Evolutionary conservation across 148 eudicot genomes (phyloP).

Genomic region (Amaranthus hypochondriacus): DNA sequence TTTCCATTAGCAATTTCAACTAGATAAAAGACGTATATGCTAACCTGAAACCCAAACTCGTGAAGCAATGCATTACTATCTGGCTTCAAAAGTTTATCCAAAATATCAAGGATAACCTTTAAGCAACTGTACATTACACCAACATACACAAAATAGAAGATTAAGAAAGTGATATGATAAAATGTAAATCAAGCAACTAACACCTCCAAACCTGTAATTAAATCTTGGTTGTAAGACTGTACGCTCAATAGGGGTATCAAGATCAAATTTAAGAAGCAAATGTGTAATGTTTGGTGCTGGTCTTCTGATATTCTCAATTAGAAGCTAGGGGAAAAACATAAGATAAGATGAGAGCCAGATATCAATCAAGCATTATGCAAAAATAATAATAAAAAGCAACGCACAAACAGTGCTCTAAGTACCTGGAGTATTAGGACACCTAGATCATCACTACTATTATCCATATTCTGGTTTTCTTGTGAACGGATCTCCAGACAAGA

Average conservation of each 20-base stretch:
- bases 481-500: slow-evolving; percentile 88
- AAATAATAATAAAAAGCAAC: neutral
- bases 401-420: neutral
- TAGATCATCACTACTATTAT: slow-evolving; percentile 74
- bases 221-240: slow-evolving; percentile 84
- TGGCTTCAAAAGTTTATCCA: slow-evolving; percentile 78
- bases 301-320: slow-evolving; percentile 78
- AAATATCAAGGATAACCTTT: slow-evolving; percentile 82
- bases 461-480: slow-evolving; percentile 72
- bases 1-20: neutral
- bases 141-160: slow-evolving; percentile 7
- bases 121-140: slow-evolving; percentile 60
- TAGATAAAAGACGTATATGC: neutral
- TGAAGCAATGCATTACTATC: slow-evolving; percentile 82
- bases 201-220: slow-evolving; percentile 65
- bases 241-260: slow-evolving; percentile 71
- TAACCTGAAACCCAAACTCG: slow-evolving; percentile 97
- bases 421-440: slow-evolving; percentile 95
- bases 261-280: slow-evolving; percentile 84
- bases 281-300: slow-evolving; percentile 94
- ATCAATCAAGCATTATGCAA: neutral
- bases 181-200: neutral
- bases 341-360: slow-evolving; percentile 4
- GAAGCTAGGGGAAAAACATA: slow-evolving; percentile 48
- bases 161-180: neutral